phyloP scores from a whole-genome alignment of 1,139 yeast genomes.

The Pichia sp. region DNA sequence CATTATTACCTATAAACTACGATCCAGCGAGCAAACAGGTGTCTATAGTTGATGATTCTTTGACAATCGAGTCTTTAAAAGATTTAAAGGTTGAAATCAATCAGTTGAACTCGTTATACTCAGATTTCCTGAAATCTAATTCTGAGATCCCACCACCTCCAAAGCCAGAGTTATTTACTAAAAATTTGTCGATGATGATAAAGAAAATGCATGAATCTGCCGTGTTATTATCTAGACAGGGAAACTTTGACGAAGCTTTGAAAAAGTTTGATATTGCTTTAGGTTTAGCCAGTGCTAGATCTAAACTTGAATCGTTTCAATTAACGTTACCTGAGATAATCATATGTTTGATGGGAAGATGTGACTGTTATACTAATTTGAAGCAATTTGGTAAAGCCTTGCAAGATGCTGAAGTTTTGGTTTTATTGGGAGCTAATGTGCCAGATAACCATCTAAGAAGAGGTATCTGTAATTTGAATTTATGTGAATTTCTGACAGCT shows the following conservation, averaged over 20 bases:
- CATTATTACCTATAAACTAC: slow-evolving; percentile 22
- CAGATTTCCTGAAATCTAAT: slow-evolving; percentile 50
- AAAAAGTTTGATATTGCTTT: slow-evolving; percentile 70
- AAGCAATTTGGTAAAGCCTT: slow-evolving; percentile 63
- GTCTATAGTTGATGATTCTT: slow-evolving; percentile 17
- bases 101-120: slow-evolving; percentile 56
- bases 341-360: slow-evolving; percentile 65
- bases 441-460: slow-evolving; percentile 80
- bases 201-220: slow-evolving; percentile 73
- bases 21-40: slow-evolving; percentile 23
- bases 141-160: slow-evolving; percentile 67
- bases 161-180: slow-evolving; percentile 41
- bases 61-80: slow-evolving; percentile 15
- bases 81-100: slow-evolving; percentile 41
- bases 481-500: slow-evolving; percentile 68
- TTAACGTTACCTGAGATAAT: slow-evolving; percentile 72
- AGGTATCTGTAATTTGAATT: slow-evolving; percentile 63
- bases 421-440: slow-evolving; percentile 52
- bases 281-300: slow-evolving; percentile 70
- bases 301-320: slow-evolving; percentile 81
- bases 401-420: slow-evolving; percentile 73
- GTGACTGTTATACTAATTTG: slow-evolving; percentile 70
- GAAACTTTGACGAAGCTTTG: slow-evolving; percentile 62
- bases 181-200: slow-evolving; percentile 56
- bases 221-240: slow-evolving; percentile 49